Conservation (phyloP, 176 grass and related monocot species). For the Pontederia paniculata region DNA sequence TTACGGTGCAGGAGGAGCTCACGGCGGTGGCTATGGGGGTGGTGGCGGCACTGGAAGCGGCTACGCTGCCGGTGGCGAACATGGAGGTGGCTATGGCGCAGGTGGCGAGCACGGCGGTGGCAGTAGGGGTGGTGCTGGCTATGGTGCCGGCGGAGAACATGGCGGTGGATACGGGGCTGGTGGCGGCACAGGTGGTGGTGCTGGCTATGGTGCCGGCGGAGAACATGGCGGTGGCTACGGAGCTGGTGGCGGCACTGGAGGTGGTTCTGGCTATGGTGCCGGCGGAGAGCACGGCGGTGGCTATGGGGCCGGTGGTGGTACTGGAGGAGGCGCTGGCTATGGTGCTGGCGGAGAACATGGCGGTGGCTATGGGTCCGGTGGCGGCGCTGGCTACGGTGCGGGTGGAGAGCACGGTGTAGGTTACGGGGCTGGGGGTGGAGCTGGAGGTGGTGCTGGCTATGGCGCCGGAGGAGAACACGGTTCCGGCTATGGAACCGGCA, state of each 20-base stretch:
- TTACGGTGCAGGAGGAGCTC: background rate
- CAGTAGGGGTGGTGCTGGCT: background rate
- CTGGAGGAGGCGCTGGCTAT: too few species aligned
- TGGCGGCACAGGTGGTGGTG: background rate
- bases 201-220: background rate
- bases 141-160: conserved; percentile 5
- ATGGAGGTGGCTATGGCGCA: background rate
- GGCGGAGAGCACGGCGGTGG: background rate
- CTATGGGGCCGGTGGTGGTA: too few species aligned
- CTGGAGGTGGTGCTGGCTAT: background rate
- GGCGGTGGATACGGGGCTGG: background rate
- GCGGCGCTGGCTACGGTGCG: background rate
- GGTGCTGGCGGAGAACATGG: too few species aligned
- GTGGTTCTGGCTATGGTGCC: background rate
- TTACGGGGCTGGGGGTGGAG: too few species aligned
- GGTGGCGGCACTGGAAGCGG: background rate
- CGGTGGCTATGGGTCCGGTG: too few species aligned
- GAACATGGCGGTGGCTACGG: background rate
- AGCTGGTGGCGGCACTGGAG: background rate
- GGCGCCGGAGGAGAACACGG: conserved; percentile 3
- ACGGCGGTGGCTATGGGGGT: background rate
- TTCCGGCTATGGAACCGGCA: background rate
- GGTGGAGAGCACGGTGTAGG: background rate
- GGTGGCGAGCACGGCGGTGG: too few species aligned
- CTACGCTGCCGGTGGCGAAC: background rate